These are phyloP conservation scores for Neurospora sp. DNA, from an alignment of 2,329 filamentous ascomycete genomes.

Conservation along the genomic window DNA sequence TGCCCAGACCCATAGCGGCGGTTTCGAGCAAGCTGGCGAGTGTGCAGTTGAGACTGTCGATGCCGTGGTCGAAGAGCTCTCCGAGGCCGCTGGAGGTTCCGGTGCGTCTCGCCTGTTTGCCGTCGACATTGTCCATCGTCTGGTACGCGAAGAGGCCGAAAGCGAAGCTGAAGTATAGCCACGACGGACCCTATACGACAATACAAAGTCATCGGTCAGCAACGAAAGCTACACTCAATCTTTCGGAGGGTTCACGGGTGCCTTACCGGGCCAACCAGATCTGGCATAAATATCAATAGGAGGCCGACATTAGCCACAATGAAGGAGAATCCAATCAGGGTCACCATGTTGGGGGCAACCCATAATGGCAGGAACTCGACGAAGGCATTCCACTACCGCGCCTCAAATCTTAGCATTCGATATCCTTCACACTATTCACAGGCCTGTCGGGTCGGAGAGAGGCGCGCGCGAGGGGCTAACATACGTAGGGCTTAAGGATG, in stretches of 20 bases:
- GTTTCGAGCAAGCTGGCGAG: constrained; percentile 84
- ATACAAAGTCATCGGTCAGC: constrained; percentile 2
- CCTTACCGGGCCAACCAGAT: constrained; percentile 77
- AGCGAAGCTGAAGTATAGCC: constrained; percentile 94
- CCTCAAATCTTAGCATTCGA: constrained; percentile 13
- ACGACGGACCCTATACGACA: constrained; percentile 58
- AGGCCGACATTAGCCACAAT: constrained; percentile 73
- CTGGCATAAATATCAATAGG: constrained; percentile 73
- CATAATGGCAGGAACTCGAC: constrained; percentile 88
- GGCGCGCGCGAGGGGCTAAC: constrained; percentile 23
- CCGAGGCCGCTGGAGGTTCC: constrained; percentile 90
- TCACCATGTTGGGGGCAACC: constrained; percentile 97
- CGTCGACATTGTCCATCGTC: constrained; percentile 98
- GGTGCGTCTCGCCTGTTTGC: constrained; percentile 90
- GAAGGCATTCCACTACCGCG: constrained; percentile 82
- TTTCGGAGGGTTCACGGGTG: background rate
- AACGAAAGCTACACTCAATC: background rate
- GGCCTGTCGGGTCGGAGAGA: constrained; percentile 4
- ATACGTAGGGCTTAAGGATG: constrained; percentile 89
- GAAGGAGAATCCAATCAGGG: constrained; percentile 87
- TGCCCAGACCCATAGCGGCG: constrained; percentile 84
- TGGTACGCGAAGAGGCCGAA: constrained; percentile 97
- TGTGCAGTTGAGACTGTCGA: constrained; percentile 96
- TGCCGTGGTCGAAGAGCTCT: constrained; percentile 97
- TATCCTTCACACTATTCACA: background rate